These are phyloP conservation scores for Suhomyces pyralidae DNA, from an alignment of 805 yeast species.

Conservation along the genomic window DNA sequence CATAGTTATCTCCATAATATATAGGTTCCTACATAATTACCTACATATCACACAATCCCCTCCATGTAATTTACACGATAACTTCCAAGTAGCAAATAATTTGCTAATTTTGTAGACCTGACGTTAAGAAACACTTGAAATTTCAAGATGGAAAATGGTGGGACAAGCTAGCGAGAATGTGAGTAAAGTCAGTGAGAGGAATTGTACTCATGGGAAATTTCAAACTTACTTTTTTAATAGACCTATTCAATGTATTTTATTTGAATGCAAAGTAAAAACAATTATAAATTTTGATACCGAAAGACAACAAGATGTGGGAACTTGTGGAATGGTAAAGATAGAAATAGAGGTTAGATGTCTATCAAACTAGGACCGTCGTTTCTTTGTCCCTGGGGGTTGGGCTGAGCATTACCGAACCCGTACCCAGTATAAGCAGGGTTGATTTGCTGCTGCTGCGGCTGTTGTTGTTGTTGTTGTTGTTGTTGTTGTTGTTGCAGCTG, in stretches of 20 bases:
- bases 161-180: too few relatives aligned
- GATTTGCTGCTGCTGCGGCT: constrained; percentile 28
- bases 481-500: constrained; percentile 14
- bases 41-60: not conserved
- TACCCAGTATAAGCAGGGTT: constrained; percentile 88
- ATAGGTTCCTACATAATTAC: too few relatives aligned
- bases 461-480: constrained; percentile 13
- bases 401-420: constrained; percentile 83
- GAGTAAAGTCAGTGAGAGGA: too few relatives aligned
- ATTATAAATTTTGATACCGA: not conserved
- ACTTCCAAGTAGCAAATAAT: not conserved
- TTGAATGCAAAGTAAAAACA: not conserved
- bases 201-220: too few relatives aligned
- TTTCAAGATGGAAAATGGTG: too few relatives aligned
- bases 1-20: not conserved
- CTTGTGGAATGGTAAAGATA: not conserved
- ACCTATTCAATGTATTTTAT: not conserved
- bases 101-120: too few relatives aligned
- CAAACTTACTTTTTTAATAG: too few relatives aligned
- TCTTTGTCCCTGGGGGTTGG: constrained; percentile 24
- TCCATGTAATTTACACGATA: not conserved
- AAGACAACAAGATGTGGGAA: not conserved
- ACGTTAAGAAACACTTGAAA: too few relatives aligned
- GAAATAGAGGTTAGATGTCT: constrained; percentile 29
- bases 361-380: constrained; percentile 46